phyloP scores from a whole-genome alignment of 305 asterid species.

The Fraxinus latifolia region DNA sequence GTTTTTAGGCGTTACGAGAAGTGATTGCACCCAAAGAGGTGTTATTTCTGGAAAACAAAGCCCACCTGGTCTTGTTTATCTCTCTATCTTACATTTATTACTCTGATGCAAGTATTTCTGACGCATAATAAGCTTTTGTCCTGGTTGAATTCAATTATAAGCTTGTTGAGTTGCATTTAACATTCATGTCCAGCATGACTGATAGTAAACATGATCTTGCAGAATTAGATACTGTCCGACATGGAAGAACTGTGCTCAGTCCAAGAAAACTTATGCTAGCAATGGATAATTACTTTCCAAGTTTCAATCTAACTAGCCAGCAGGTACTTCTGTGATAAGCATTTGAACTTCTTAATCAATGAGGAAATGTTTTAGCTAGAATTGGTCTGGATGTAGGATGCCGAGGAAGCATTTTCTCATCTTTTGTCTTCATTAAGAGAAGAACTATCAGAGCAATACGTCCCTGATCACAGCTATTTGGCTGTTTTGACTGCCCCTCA shows the following conservation, averaged over 20 bases:
- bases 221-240: slow-evolving; percentile 57
- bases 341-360: slow-evolving; percentile 11
- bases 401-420: slow-evolving; percentile 90
- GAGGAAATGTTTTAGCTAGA: slow-evolving; percentile 3
- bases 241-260: slow-evolving; percentile 49
- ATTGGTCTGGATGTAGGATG: slow-evolving; percentile 60
- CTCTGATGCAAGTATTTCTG: background rate
- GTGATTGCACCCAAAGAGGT: background rate
- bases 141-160: background rate
- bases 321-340: slow-evolving; percentile 51
- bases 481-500: slow-evolving; percentile 52
- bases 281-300: slow-evolving; percentile 63
- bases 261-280: slow-evolving; percentile 73
- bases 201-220: slow-evolving; percentile 28
- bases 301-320: slow-evolving; percentile 72
- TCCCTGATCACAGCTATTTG: slow-evolving; percentile 43
- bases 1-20: background rate
- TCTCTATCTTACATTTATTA: background rate
- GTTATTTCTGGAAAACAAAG: background rate
- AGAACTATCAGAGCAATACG: slow-evolving; percentile 62
- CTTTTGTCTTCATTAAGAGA: slow-evolving; percentile 72
- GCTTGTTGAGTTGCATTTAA: background rate
- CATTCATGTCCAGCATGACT: slow-evolving; percentile 8
- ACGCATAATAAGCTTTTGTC: background rate
- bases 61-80: background rate